Base-by-base conservation (phyloP, 2,329 filamentous ascomycete species). In the Phyllachora maydis region DNA sequence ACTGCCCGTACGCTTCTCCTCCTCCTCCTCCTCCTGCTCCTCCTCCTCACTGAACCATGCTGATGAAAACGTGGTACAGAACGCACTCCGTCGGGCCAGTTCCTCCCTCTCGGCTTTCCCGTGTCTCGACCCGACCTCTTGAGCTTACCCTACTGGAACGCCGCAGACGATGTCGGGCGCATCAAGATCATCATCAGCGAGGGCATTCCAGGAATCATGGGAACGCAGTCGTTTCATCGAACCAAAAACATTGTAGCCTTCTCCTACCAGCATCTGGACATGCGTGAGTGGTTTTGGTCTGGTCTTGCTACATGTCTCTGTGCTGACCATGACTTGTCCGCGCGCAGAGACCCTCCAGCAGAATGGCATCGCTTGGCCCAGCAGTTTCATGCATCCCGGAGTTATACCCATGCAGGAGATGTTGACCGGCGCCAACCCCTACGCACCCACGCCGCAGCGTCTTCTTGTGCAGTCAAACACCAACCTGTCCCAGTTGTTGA, bases 211-310 rank as follows among this genome's bases (percentile, higher is more conserved):
- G 52, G 66, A 18, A 54, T 61, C 28, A 62, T 51, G 3, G 26
- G 48, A 1, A 47, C 50, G 3, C 45, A 51, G 19, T 61, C 65
- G 0, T 65, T 76, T 32, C 68, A 78, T 35, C 54, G 67, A 19
- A 52, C 76, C 30, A 75, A 72, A 38, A 78, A 83, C 36, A 46
- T 81, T 21, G 63, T 82, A 13, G 63, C 64, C 9, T 88, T 91
- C 44, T 72, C 79, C 1, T 91, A 90, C 36, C 77, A 88, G 38
- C 77, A 88, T 51, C 81, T 76, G 16, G 79, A 81, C 1, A 48
- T 76, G 26, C 60, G 79, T 85, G 50, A 33, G 56, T 46, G 14
- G 10, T 18, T 6, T 5, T 11, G 14, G 4, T 16, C 15, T 1
- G 11, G 18, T 13, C 18, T 30, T 11, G 23, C 21, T 16, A 3